Base-by-base conservation (phyloP, 495 filamentous ascomycete species). In the Astrothelium subdiscretum region DNA sequence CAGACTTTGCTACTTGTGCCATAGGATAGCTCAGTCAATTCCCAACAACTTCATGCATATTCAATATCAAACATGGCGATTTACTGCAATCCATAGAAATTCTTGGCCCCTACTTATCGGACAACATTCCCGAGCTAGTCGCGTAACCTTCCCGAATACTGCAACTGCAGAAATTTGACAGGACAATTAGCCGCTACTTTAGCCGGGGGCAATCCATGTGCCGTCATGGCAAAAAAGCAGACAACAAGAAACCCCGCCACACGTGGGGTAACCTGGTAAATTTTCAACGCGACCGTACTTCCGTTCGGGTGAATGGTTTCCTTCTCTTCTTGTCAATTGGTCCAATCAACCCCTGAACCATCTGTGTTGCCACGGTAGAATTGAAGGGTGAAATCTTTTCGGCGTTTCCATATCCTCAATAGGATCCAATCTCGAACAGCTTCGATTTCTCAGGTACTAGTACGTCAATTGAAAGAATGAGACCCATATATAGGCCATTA, bases 401-500 rank as follows among this genome's bases (percentile, higher is more conserved):
- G 42, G 42, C n/a, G n/a, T n/a, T n/a, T 38, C 15, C 35, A 15
- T 54, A 54, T 29, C 4, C 8, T 54, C 48, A 10, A 12, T 24
- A 20, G 24, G 48, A 27, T 29, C 22, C 48, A 8, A 10, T 54
- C 48, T 54, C 22, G 48, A 54, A 54, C 48, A 54, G 12, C 20
- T 11, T 29, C 22, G 20, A 54, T 27, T 27, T 54, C 48, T 54
- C 24, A 11, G 24, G 48, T 24, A 54, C 20, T 54, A 20, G 48
- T 54, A 54, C 24, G 48, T 54, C 8, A 8, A 29, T 54, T 26
- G 6, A 54, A 54, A 54, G 29, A 5, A 54, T 54, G 48, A 26
- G 48, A 54, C 24, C 48, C 48, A 54, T 54, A 54, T 54, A 54
- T 54, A 54, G 48, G 24, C 48, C 48, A 54, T 54, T 54, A 29